Conservation (phyloP, 306 rosid species). For the Lathyrus oleraceus region DNA sequence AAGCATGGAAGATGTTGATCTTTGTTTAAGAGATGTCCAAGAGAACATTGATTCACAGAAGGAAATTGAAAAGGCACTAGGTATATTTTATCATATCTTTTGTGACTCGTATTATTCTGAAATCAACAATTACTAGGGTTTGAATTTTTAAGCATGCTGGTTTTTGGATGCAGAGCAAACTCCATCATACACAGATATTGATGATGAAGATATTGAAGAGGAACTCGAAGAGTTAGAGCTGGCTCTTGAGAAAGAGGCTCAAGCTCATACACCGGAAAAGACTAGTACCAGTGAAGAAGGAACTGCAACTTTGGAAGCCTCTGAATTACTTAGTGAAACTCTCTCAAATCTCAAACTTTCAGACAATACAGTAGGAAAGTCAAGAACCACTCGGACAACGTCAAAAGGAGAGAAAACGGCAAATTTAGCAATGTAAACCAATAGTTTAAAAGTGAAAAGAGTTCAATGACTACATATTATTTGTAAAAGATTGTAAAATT, state of each 20-base stretch:
- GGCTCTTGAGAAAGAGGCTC: slow-evolving; percentile 42
- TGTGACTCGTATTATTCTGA: slow-evolving; percentile 10
- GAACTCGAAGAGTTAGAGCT: slow-evolving; percentile 76
- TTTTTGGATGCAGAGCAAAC: slow-evolving; percentile 56
- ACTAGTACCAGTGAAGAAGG: slow-evolving; percentile 27
- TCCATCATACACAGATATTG: slow-evolving; percentile 44
- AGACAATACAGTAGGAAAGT: slow-evolving; percentile 37
- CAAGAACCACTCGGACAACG: slow-evolving; percentile 14
- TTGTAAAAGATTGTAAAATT: background rate
- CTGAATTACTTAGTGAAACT: slow-evolving; percentile 48
- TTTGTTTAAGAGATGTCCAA: slow-evolving; percentile 70
- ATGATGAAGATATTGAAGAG: slow-evolving; percentile 76
- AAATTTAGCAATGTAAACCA: slow-evolving; percentile 46
- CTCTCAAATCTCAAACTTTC: slow-evolving; percentile 68
- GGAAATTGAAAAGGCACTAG: slow-evolving; percentile 72
- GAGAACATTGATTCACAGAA: slow-evolving; percentile 76
- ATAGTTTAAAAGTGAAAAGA: slow-evolving; percentile 27
- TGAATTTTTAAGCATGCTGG: background rate
- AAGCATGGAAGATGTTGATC: slow-evolving; percentile 70
- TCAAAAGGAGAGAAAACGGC: slow-evolving; percentile 30
- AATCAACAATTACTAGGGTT: slow-evolving; percentile 18
- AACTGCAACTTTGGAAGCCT: slow-evolving; percentile 38
- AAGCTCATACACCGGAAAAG: slow-evolving; percentile 30
- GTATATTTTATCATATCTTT: slow-evolving; percentile 45
- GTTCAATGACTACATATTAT: background rate